Evolutionary conservation across 2,329 filamentous ascomycete genomes (phyloP).

Genomic region (Onygenales sp.): DNA sequence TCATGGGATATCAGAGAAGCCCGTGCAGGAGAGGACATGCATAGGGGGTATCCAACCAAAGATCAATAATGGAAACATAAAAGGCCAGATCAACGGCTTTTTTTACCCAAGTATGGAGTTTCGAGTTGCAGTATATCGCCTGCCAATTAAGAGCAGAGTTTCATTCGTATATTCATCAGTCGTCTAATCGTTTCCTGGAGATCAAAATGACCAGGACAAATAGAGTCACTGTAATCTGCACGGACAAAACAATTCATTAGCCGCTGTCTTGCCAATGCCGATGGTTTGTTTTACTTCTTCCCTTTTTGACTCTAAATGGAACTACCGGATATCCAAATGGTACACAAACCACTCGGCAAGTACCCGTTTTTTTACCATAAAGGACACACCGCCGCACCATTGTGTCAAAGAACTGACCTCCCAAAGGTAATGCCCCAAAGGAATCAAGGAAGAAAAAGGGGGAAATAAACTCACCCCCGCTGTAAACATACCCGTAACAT

Average conservation of each 20-base stretch:
- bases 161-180: background rate
- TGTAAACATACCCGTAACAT: conserved; percentile 3
- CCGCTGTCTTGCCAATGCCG: too few relatives aligned
- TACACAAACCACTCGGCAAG: background rate
- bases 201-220: conserved; percentile 11
- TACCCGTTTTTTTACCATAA: background rate
- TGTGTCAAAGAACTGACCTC: background rate
- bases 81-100: too few relatives aligned
- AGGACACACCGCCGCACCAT: background rate
- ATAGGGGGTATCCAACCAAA: too few relatives aligned
- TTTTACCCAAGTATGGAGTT: too few relatives aligned
- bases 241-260: background rate
- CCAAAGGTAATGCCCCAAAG: background rate
- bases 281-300: too few relatives aligned
- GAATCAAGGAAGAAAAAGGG: background rate
- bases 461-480: conserved; percentile 6
- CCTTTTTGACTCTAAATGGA: too few relatives aligned
- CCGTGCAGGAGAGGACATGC: too few relatives aligned
- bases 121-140: background rate
- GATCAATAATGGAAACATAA: too few relatives aligned
- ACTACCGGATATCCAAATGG: too few relatives aligned
- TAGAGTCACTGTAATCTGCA: conserved; percentile 6
- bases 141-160: background rate
- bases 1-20: too few relatives aligned
- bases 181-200: background rate